phyloP scores from a whole-genome alignment of 805 yeast genomes.

The Pichia nakasei region DNA sequence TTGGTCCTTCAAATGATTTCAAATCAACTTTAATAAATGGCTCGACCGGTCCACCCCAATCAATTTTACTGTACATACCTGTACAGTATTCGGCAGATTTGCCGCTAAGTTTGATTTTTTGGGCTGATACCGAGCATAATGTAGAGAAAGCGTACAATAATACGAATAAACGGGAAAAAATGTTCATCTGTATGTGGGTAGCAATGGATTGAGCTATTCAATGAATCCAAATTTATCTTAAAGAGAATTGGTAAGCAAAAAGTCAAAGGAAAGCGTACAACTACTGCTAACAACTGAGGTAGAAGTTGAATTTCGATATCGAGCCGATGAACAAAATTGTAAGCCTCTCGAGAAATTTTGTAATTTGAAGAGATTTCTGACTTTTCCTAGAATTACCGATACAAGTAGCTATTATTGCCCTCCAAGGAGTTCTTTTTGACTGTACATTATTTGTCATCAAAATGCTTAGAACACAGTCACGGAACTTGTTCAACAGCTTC shows the following conservation, averaged over 20 bases:
- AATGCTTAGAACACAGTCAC: neutral
- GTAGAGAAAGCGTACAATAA: neutral
- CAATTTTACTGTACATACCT: slow-evolving; percentile 81
- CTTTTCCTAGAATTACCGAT: too few species aligned
- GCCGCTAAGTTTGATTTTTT: slow-evolving; percentile 41
- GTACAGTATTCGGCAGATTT: slow-evolving; percentile 63
- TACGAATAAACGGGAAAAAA: neutral
- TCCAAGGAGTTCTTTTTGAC: too few species aligned
- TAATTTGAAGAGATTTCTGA: too few species aligned
- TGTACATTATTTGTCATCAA: too few species aligned
- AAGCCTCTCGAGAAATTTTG: too few species aligned
- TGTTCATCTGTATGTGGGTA: neutral
- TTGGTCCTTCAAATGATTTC: slow-evolving; percentile 21
- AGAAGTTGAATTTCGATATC: too few species aligned
- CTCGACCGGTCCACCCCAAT: slow-evolving; percentile 74
- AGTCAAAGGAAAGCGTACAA: too few species aligned
- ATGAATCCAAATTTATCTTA: too few species aligned
- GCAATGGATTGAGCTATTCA: neutral
- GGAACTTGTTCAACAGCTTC: neutral
- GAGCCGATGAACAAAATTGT: too few species aligned
- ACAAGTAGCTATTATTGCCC: too few species aligned
- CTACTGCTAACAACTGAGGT: too few species aligned
- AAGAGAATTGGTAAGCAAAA: too few species aligned
- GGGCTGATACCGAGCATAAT: slow-evolving; percentile 24
- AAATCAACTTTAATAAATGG: slow-evolving; percentile 51